Percentiles rank a stretch among this genome's conserved stretches.
phyloP scores from a whole-genome alignment of 169 alveolate genomes.

The Perkinsus olseni region DNA sequence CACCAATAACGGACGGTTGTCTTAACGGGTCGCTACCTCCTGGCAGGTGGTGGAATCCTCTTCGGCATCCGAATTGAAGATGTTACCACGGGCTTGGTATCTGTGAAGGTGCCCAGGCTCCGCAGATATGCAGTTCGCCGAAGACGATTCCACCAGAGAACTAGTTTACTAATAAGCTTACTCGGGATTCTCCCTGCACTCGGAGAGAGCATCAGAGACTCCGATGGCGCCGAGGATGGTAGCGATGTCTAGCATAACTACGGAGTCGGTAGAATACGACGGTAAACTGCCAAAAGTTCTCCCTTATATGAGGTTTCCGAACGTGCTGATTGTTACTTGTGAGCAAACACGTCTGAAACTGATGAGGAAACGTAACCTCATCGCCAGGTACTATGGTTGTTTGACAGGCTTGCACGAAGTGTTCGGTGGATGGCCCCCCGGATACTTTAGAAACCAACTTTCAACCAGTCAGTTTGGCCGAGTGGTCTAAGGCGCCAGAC shows the following conservation, averaged over 20 bases:
- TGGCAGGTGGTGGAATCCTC: not conserved
- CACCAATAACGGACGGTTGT: too few species aligned
- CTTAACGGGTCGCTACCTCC: not conserved
- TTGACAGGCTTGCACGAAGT: too few species aligned
- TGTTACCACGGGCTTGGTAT: not conserved
- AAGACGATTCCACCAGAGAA: too few species aligned
- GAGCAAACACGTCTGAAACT: too few species aligned
- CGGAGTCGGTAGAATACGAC: not conserved
- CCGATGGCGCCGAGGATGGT: not conserved
- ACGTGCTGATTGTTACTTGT: too few species aligned
- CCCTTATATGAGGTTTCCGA: too few species aligned
- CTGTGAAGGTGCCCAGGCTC: not conserved
- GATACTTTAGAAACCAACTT: not conserved
- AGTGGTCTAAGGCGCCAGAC: conserved; percentile 5
- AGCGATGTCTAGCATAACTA: not conserved
- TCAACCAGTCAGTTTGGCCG: not conserved
- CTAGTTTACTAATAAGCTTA: too few species aligned
- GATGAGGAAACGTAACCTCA: too few species aligned
- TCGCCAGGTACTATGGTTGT: too few species aligned
- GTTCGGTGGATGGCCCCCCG: too few species aligned
- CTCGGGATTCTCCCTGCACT: not conserved
- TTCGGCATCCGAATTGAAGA: not conserved
- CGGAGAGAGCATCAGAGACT: not conserved
- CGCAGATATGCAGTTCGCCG: too few species aligned
- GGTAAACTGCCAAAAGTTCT: too few species aligned